Conservation (phyloP, 306 rosid species). For the Dalbergia cultrata region DNA sequence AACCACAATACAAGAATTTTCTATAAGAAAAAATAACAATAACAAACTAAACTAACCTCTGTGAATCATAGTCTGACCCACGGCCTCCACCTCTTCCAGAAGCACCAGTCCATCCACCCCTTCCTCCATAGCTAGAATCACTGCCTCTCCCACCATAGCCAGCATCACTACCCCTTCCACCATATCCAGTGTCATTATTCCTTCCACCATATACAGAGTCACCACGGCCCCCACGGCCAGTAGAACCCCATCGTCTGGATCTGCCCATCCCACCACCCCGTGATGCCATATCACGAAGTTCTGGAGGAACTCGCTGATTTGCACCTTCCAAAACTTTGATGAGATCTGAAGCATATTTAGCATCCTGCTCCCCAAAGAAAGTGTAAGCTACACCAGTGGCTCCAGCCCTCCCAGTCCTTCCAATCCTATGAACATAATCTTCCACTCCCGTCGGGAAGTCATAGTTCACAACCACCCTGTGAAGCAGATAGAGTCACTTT, state of each 20-base stretch:
- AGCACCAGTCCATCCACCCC: constrained; percentile 63
- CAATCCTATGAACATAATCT: constrained; percentile 99
- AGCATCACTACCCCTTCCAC: constrained; percentile 55
- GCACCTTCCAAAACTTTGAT: constrained; percentile 98
- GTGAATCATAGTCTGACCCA: constrained; percentile 63
- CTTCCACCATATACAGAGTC: constrained; percentile 76
- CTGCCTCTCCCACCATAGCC: constrained; percentile 65
- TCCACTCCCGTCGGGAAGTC: constrained; percentile 99
- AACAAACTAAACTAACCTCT: constrained; percentile 62
- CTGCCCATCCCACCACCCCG: constrained; percentile 93
- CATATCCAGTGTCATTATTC: constrained; percentile 40
- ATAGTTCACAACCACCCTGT: constrained; percentile 93
- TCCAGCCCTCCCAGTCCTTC: constrained; percentile 99
- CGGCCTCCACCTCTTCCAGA: constrained; percentile 72
- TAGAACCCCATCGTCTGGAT: constrained; percentile 86
- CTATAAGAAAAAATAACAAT: background rate
- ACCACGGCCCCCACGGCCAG: constrained; percentile 72
- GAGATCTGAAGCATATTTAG: constrained; percentile 90
- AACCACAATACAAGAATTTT: background rate
- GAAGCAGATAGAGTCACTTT: constrained; percentile 25
- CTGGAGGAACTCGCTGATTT: constrained; percentile 86
- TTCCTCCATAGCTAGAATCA: constrained; percentile 63
- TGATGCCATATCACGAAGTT: constrained; percentile 80
- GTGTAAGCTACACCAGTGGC: constrained; percentile 96
- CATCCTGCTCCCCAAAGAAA: constrained; percentile 95